Evolutionary conservation across 495 filamentous ascomycete species (phyloP), one percentile per base, ranked within the genome.

Genomic region (Sordaria brevicollis): DNA sequence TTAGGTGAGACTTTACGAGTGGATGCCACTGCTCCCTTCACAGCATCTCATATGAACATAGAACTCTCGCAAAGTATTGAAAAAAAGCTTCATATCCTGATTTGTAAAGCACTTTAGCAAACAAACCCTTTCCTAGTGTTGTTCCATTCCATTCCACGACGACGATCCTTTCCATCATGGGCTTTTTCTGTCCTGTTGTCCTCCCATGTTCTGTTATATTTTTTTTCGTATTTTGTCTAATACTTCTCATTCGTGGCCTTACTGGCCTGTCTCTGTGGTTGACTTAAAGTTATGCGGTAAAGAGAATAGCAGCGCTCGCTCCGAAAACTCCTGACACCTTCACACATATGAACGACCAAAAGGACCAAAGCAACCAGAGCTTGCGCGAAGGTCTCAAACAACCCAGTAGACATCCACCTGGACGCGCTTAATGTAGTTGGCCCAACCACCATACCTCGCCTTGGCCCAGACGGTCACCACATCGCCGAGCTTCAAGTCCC

Each of bases 351-450:
- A 31, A 17, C 0, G 5, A 25, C 49, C 21, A 13, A 9, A 49
- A 25, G 5, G 25, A 8, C 4, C 0, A 54, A 25, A n/a, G 38
- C 17, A n/a, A n/a, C n/a, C n/a, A n/a, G n/a, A n/a, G n/a, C n/a
- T n/a, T n/a, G n/a, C n/a, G n/a, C n/a, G n/a, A n/a, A n/a, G n/a
- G 4, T 25, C 17, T 82, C 73, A 92, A 37, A 90, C 75, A 15
- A 87, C 87, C 87, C 87, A 91, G 71, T 86, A 90, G 21, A 91
- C 83, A 65, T 86, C 81, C 43, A 91, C 82, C 70, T 83, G 78
- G n/a, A 87, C 82, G 13, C 79, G 77, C 36, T 88, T 72, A 9
- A 92, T 80, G 67, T 82, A 68, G 68, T 92, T 92, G 1, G 35
- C 35, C 91, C 91, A 92, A 0, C 81, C 86, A 0, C 80, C 81